phyloP scores from a whole-genome alignment of 1,284 basidiomycete genomes.

The Coriolopsis trogii region DNA sequence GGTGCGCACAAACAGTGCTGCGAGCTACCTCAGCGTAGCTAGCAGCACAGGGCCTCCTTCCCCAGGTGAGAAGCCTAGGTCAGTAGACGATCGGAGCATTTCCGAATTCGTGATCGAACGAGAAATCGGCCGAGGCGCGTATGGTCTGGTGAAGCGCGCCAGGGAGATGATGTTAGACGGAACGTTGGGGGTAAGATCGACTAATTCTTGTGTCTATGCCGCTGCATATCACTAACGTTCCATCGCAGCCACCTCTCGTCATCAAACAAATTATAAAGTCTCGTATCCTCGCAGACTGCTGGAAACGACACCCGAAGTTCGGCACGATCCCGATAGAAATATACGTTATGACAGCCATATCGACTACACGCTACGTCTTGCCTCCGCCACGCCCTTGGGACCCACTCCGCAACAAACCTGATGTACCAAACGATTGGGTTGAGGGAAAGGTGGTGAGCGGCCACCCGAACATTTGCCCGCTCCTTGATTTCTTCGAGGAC shows the following conservation, averaged over 20 bases:
- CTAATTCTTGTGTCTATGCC: slow-evolving; percentile 9
- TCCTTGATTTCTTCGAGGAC: slow-evolving; percentile 98
- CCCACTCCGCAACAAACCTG: slow-evolving; percentile 51
- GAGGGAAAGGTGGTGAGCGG: slow-evolving; percentile 75
- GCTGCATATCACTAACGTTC: slow-evolving; percentile 3
- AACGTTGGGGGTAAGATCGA: slow-evolving; percentile 71
- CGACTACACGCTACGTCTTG: slow-evolving; percentile 72
- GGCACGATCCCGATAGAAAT: slow-evolving; percentile 99
- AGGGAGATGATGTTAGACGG: slow-evolving; percentile 80
- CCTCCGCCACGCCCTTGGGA: slow-evolving; percentile 81
- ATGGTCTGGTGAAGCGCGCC: slow-evolving; percentile 93
- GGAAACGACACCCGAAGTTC: slow-evolving; percentile 94
- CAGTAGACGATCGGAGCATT: slow-evolving; percentile 66
- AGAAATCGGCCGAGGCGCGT: slow-evolving; percentile 95
- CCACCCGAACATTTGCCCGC: slow-evolving; percentile 91
- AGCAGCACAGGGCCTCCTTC: slow-evolving; percentile 66
- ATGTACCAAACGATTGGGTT: slow-evolving; percentile 52
- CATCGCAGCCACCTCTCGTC: slow-evolving; percentile 69
- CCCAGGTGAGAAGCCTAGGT: slow-evolving; percentile 52
- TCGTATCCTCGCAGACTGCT: slow-evolving; percentile 97
- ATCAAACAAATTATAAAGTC: slow-evolving; percentile 99
- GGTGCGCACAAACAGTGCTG: slow-evolving; percentile 60
- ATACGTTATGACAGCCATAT: slow-evolving; percentile 94
- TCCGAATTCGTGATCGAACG: slow-evolving; percentile 81
- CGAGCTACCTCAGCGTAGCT: slow-evolving; percentile 61